Evolutionary conservation across 2,329 filamentous ascomycete genomes (phyloP), one percentile per base, ranked within the genome.

Genomic region (Aspergillus tamarii): DNA sequence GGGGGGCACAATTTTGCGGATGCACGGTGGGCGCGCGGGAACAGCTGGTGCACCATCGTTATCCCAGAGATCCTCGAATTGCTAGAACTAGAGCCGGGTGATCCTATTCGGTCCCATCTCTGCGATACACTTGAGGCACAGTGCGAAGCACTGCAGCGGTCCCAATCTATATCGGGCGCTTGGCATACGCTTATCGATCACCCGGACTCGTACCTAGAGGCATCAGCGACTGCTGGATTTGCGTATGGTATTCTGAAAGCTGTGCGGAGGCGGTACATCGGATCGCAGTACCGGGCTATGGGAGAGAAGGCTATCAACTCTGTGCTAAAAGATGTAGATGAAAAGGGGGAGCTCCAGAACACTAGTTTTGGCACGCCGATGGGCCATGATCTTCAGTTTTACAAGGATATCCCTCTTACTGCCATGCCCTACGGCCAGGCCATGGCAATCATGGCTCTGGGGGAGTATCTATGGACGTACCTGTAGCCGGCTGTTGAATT

Each of bases 371-470:
- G 91, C 0, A 94, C 91, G 0, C 89, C 83, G 0, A 93, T 94
- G 90, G 91, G 91, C 0, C 82, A 87, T 67, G 84, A 85, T 63
- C 76, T 93, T 73, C 86, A 93, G 78, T 90, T 92, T 75, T 94
- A 94, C 73, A 89, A 90, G 76, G 86, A 91, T 66, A 93, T 94
- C 63, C 84, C 88, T 1, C 78, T 89, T 65, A 94, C 91, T 2
- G 90, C 89, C 69, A 94, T 94, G 91, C 91, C 91, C 8, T 94
- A 94, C 70, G 91, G 91, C 0, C 91, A 94, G 76, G 90, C 91
- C 0, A 93, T 94, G 91, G 91, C 90, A 0, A 92, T 93, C 66
- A 93, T 94, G 88, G 88, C 90, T 0, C 75, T 94, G 67, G 90
- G 90, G 0, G 91, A 94, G 78, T 91, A 90, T 69, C 74, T 91